Base-by-base conservation (phyloP, 352 stramenopile species). In the Stephanocyclus meneghinianus region DNA sequence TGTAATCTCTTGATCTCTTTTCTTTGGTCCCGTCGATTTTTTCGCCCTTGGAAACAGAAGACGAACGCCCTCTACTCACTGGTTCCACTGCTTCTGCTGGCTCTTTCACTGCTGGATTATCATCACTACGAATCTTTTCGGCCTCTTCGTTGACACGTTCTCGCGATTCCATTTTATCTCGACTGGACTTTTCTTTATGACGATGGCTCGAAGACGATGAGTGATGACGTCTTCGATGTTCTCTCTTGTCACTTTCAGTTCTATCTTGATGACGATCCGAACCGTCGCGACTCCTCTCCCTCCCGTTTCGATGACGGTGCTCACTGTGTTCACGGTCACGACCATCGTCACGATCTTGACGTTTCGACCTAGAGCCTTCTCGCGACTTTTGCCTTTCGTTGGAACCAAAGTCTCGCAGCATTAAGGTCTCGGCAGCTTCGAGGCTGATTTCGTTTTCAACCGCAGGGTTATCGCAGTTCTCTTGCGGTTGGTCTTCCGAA, bases 161-260 rank as follows among this genome's bases (percentile, higher is more conserved):
- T 18, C 3, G 11, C 8, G 21, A 2, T 5, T 29, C 21, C 16
- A 44, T 2, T 15, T 32, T n/a, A 21, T 56, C 55, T n/a, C 50
- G 51, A 21, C 16, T 45, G 45, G 15, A 48, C 16, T 26, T 37
- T 30, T 48, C 21, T 48, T 45, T 55, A 48, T 62, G 35, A 35
- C 55, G 42, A 42, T 75, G 21, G 29, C 29, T 26, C 21, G 53
- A 60, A 18, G 32, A 67, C 26, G 51, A 67, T 47, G n/a, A 26
- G 53, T 57, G 9, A 37, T 26, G 26, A 53, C 67, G 53, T 53
- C 61, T 68, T 64, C 60, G 37, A 53, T 60, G 35, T 45, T 62
- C 48, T 67, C 16, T 63, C 0, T 50, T 66, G 10, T 55, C 18
- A 53, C 55, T 45, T 53, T 63, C 64, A 42, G 5, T 53, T 57